Evolutionary conservation across 768 basidiomycete species (phyloP).

Genomic region (Hericium erinaceus): DNA sequence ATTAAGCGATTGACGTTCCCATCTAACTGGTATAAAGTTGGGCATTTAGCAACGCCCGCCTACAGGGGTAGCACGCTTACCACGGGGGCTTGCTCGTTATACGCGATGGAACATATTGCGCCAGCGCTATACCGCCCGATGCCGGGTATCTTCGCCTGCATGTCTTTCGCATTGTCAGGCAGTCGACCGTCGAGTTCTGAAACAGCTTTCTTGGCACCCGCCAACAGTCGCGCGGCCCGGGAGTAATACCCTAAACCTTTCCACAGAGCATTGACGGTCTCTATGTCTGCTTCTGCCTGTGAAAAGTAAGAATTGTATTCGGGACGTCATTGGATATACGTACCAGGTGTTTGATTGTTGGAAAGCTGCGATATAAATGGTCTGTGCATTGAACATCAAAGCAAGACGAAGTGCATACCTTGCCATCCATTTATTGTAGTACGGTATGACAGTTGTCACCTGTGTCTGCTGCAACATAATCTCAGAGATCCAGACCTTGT

Average conservation of each 20-base stretch:
- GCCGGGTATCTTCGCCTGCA: constrained; percentile 80
- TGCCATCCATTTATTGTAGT: constrained; percentile 83
- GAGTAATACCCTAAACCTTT: constrained; percentile 90
- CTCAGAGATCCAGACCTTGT: constrained; percentile 81
- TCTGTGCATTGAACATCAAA: neutral
- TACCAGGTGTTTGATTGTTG: constrained; percentile 70
- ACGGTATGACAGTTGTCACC: constrained; percentile 87
- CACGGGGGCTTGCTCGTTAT: constrained; percentile 73
- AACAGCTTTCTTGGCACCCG: constrained; percentile 76
- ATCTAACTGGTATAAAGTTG: constrained; percentile 49
- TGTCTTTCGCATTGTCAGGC: constrained; percentile 69
- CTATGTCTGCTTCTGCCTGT: constrained; percentile 61
- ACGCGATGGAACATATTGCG: constrained; percentile 80
- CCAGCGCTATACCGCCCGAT: constrained; percentile 88
- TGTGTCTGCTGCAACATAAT: constrained; percentile 98
- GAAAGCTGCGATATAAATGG: constrained; percentile 44
- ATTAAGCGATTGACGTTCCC: constrained; percentile 87
- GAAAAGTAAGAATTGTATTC: constrained; percentile 7
- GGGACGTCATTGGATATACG: neutral
- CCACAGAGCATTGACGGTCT: constrained; percentile 85
- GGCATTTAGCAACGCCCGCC: neutral
- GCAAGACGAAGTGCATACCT: constrained; percentile 35
- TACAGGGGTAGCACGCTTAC: constrained; percentile 36
- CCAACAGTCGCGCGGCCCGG: constrained; percentile 71
- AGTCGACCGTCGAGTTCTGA: constrained; percentile 56